phyloP scores from a whole-genome alignment of 1,284 basidiomycete genomes.

The Schizopora paradoxa region DNA sequence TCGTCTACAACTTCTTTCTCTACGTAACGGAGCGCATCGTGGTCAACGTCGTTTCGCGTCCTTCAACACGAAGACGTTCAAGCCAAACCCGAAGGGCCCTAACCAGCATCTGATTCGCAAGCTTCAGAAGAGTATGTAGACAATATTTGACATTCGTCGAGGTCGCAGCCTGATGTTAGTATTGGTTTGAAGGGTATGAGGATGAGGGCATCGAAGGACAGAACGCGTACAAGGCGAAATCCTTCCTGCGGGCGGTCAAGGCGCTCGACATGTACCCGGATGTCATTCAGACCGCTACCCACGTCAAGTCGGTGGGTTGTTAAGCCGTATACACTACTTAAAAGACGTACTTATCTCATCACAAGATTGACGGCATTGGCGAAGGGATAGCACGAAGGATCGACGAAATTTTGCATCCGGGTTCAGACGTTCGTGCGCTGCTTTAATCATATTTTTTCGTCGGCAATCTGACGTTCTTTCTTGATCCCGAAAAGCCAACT shows the following conservation, averaged over 20 bases:
- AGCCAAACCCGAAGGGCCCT: constrained; percentile 13
- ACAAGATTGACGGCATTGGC: constrained; percentile 17
- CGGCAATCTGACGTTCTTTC: background rate
- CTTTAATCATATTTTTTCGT: too few species aligned
- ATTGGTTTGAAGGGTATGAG: constrained; percentile 12
- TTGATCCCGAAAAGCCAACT: background rate
- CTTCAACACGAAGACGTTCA: constrained; percentile 9
- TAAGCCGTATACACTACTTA: background rate
- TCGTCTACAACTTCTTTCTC: too few species aligned
- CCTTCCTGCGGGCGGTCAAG: constrained; percentile 12
- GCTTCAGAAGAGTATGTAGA: constrained; percentile 9
- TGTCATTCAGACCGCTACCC: constrained; percentile 9
- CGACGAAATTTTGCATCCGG: constrained; percentile 16
- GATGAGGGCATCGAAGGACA: background rate
- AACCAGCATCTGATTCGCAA: constrained; percentile 9
- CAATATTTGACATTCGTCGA: background rate
- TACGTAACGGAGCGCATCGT: too few species aligned
- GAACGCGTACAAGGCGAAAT: constrained; percentile 8
- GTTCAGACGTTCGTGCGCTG: constrained; percentile 12
- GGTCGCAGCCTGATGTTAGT: background rate
- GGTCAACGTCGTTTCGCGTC: too few species aligned
- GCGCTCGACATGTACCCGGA: constrained; percentile 6
- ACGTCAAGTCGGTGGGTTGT: constrained; percentile 8
- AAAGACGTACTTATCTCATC: background rate
- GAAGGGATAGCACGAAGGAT: constrained; percentile 18